Percentiles rank a stretch among this genome's conserved stretches.
These are phyloP conservation scores for Suhomyces bokatorum DNA, from an alignment of 1,139 yeast species.

Conservation along the genomic window DNA sequence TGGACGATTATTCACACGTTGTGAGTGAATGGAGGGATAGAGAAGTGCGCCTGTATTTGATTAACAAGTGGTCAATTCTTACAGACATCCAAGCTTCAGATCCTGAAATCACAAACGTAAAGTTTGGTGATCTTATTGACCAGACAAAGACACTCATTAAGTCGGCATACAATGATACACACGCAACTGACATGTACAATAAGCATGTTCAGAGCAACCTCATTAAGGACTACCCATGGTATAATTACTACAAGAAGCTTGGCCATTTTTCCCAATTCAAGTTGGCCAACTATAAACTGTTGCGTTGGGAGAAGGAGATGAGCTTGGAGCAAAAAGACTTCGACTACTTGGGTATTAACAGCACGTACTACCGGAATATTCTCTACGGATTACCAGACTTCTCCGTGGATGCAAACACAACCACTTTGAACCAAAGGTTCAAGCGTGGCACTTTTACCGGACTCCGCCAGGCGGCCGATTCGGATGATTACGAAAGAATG, in stretches of 20 bases:
- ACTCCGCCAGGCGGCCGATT: constrained; percentile 26
- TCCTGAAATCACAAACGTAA: constrained; percentile 17
- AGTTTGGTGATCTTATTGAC: constrained; percentile 22
- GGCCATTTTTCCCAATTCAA: constrained; percentile 59
- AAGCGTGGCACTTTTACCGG: constrained; percentile 26
- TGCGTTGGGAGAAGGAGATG: constrained; percentile 46
- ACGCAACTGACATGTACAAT: constrained; percentile 38
- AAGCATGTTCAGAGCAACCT: constrained; percentile 47
- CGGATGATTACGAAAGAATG: constrained; percentile 27
- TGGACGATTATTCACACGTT: constrained; percentile 13
- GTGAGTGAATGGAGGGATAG: constrained; percentile 25
- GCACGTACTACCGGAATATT: constrained; percentile 26
- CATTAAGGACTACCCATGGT: constrained; percentile 71
- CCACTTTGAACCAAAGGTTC: constrained; percentile 13
- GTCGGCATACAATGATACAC: constrained; percentile 28
- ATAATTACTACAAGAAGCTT: constrained; percentile 56
- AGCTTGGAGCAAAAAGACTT: constrained; percentile 26
- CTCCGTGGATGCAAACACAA: constrained; percentile 8
- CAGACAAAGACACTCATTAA: constrained; percentile 19
- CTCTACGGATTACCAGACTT: constrained; percentile 26
- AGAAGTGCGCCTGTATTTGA: constrained; percentile 24
- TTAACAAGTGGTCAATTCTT: constrained; percentile 24
- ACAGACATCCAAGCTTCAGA: constrained; percentile 21
- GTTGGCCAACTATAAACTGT: constrained; percentile 52
- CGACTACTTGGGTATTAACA: constrained; percentile 20